Conservation (phyloP, 1,284 basidiomycete genomes). For the Malassezia dermatis region DNA sequence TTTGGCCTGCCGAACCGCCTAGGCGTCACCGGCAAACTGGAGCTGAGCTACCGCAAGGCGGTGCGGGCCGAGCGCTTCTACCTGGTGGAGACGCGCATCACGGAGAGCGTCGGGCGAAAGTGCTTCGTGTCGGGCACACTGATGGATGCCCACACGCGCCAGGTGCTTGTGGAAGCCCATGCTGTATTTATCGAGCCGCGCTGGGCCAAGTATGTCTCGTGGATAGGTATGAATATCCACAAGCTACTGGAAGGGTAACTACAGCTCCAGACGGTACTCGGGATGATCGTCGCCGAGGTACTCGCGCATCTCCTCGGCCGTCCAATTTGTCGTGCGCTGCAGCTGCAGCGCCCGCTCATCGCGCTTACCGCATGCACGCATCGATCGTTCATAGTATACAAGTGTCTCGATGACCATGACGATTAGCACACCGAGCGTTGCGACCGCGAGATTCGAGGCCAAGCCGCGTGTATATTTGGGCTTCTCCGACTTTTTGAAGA, state of each 20-base stretch:
- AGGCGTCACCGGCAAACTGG: constrained; percentile 68
- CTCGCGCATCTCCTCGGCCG: constrained; percentile 25
- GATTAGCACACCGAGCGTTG: constrained; percentile 19
- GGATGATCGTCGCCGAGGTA: constrained; percentile 39
- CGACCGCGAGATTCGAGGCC: constrained; percentile 28
- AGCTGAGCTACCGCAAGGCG: constrained; percentile 47
- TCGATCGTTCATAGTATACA: constrained; percentile 26
- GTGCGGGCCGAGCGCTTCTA: constrained; percentile 50
- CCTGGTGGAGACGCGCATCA: constrained; percentile 59
- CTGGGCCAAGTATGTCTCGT: constrained; percentile 58
- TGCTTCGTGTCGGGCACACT: constrained; percentile 61
- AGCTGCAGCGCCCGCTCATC: constrained; percentile 25
- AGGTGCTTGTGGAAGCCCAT: constrained; percentile 63
- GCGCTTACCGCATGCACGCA: constrained; percentile 24
- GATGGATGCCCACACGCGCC: constrained; percentile 66
- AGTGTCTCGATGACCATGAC: constrained; percentile 25
- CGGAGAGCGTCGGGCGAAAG: constrained; percentile 65
- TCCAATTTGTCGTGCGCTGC: constrained; percentile 20
- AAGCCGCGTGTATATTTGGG: constrained; percentile 26
- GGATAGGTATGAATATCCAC: constrained; percentile 11
- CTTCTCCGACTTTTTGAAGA: constrained; percentile 26
- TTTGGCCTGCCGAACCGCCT: constrained; percentile 65
- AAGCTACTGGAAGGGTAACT: not conserved
- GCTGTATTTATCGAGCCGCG: constrained; percentile 72
- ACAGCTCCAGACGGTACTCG: constrained; percentile 22